Evolutionary conservation across 495 filamentous ascomycete species (phyloP), one percentile per base, ranked within the genome.

Genomic region (Zalerion maritima): DNA sequence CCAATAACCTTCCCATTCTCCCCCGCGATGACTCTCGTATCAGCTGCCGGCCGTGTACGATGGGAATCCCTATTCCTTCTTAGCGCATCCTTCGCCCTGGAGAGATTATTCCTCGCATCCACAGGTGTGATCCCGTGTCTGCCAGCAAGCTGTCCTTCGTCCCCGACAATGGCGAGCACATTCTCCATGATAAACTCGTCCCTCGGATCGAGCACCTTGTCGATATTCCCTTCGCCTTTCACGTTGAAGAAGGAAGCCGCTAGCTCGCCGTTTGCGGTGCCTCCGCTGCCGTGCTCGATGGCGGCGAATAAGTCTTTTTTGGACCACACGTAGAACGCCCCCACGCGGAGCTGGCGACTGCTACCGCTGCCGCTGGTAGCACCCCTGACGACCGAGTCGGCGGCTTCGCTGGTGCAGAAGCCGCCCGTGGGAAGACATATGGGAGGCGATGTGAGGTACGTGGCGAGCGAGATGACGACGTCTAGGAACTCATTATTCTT

Each of bases 291-390:
- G 14, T 76, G 69, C 14, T 71, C 54, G 3, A 93, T 69, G 28
- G 71, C 65, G 19, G 82, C 76, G 39, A 94, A 76, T n/a, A n/a
- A n/a, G 40, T 96, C 87, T 40, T 82, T 78, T 31, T 78, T 58
- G 0, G 86, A 92, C 86, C 87, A 97, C 12, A 93, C 71, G 45
- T 97, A 96, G 44, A 82, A 96, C 2, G 89, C 89, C 12, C 89
- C 89, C 50, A 96, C 87, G 13, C 81, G 71, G 61, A 86, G 91
- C 31, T 93, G 81, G 0, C 61, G 67, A n/a, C n/a, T n/a, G n/a
- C n/a, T n/a, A n/a, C n/a, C n/a, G n/a, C n/a, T n/a, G n/a, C n/a
- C n/a, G n/a, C n/a, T n/a, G n/a, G n/a, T n/a, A 43, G 94, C 87
- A 6, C 73, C 72, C 12, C 66, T 67, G 26, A 78, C 78, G 15